A percentile compares a stretch with the other conserved stretches of the same genome.
Conservation (phyloP, 495 filamentous ascomycete genomes). For the Hypoxylon perforatum region DNA sequence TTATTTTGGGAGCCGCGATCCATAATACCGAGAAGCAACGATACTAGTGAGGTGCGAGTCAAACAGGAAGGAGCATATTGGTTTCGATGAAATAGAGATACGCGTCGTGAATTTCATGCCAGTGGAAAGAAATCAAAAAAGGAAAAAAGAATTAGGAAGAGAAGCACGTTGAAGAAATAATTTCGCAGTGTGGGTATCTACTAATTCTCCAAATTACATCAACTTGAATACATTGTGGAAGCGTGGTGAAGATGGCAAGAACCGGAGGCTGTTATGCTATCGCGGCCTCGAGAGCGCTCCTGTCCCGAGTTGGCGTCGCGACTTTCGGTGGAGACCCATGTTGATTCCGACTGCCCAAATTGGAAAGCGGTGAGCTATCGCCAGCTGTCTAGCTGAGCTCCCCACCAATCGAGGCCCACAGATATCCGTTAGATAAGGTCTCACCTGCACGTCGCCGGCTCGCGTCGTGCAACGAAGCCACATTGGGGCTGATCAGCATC, state of each 20-base stretch:
- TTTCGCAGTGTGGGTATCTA: conserved; percentile 12
- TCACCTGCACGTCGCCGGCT: not conserved
- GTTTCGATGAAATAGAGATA: conserved; percentile 17
- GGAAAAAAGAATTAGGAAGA: conserved; percentile 6
- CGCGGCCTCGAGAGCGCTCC: conserved; percentile 11
- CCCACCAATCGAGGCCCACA: conserved; percentile 19
- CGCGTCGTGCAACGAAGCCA: conserved; percentile 6
- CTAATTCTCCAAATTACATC: conserved; percentile 19
- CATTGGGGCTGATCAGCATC: conserved; percentile 15
- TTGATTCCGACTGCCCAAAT: conserved; percentile 32
- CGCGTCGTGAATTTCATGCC: conserved; percentile 28
- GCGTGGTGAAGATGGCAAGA: conserved; percentile 27
- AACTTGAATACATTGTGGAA: conserved; percentile 17
- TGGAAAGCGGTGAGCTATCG: conserved; percentile 26
- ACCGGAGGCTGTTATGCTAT: conserved; percentile 28
- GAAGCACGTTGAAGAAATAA: not conserved
- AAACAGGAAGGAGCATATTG: conserved; percentile 29
- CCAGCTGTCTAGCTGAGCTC: conserved; percentile 18
- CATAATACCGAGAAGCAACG: conserved; percentile 35
- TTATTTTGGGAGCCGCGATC: conserved; percentile 37
- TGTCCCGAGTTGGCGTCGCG: conserved; percentile 36
- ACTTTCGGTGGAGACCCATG: conserved; percentile 26
- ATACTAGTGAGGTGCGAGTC: conserved; percentile 14
- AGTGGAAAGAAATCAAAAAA: conserved; percentile 12
- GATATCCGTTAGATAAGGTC: not conserved